Conservation (phyloP, 805 yeast species). For the Nakazawaea wickerhamii region DNA sequence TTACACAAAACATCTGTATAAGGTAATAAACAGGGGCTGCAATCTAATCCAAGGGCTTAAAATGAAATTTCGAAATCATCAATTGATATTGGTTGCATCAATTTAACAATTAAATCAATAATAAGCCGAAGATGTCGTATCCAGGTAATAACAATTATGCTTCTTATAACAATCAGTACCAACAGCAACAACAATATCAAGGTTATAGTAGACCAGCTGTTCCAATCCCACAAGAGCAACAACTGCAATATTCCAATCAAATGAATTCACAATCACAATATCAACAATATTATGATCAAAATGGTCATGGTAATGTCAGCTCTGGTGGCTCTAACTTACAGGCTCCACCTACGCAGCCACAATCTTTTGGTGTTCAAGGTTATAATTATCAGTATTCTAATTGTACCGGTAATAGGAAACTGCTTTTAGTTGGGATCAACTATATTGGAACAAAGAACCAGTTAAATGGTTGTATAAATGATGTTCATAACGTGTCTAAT, state of each 20-base stretch:
- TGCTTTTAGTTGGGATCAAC: constrained; percentile 65
- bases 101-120: too few relatives aligned
- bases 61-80: background rate
- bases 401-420: constrained; percentile 63
- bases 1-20: too few relatives aligned
- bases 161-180: constrained; percentile 4
- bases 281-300: constrained; percentile 13
- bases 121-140: constrained; percentile 3
- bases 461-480: constrained; percentile 70
- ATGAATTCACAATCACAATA: constrained; percentile 13
- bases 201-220: constrained; percentile 33
- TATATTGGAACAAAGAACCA: constrained; percentile 54
- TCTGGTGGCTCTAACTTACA: constrained; percentile 10
- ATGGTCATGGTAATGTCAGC: constrained; percentile 6
- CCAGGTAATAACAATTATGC: constrained; percentile 7
- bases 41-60: too few relatives aligned
- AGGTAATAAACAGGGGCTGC: too few relatives aligned
- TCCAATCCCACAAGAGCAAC: constrained; percentile 12
- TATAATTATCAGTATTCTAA: constrained; percentile 53
- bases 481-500: constrained; percentile 43
- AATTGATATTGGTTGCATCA: too few relatives aligned
- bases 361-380: constrained; percentile 18
- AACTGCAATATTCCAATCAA: constrained; percentile 14
- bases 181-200: constrained; percentile 42
- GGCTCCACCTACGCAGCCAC: constrained; percentile 16